phyloP scores from a whole-genome alignment of 1,284 basidiomycete species.

The Flammula alnicola region DNA sequence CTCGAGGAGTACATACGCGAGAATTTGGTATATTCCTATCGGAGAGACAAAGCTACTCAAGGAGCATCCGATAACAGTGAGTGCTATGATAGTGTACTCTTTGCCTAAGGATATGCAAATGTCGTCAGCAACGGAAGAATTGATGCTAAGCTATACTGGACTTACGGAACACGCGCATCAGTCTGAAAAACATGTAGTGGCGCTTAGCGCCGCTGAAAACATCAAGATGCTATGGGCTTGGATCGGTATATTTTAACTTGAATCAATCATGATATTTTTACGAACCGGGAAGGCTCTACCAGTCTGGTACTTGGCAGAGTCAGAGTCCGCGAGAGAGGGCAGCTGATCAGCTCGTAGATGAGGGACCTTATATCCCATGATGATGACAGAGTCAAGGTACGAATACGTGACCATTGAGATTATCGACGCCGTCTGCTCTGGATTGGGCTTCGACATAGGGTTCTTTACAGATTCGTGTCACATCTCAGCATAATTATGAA shows the following conservation, averaged over 20 bases:
- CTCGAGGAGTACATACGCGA: slow-evolving; percentile 4
- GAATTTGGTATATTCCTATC: slow-evolving; percentile 13
- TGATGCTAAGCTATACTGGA: neutral
- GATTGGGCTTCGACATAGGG: slow-evolving; percentile 48
- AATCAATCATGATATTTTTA: neutral
- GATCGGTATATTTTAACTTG: neutral
- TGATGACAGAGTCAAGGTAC: slow-evolving; percentile 59
- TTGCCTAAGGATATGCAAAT: slow-evolving; percentile 5
- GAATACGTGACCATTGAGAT: slow-evolving; percentile 59
- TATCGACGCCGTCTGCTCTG: slow-evolving; percentile 67
- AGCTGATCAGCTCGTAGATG: slow-evolving; percentile 47
- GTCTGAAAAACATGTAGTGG: slow-evolving; percentile 14
- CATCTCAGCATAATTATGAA: neutral
- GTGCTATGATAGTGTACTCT: slow-evolving; percentile 12
- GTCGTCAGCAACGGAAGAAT: neutral
- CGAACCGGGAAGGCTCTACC: slow-evolving; percentile 16
- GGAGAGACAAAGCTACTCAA: slow-evolving; percentile 15
- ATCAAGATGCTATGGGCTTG: slow-evolving; percentile 42
- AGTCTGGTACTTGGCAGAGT: slow-evolving; percentile 42
- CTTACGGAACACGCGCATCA: slow-evolving; percentile 19
- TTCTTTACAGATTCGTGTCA: slow-evolving; percentile 34
- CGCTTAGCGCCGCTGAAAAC: slow-evolving; percentile 27
- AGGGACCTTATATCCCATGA: slow-evolving; percentile 41
- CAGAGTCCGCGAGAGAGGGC: slow-evolving; percentile 63
- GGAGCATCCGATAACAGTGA: slow-evolving; percentile 10